These are phyloP conservation scores for Monosporascus sp. DNA, from an alignment of 2,329 filamentous ascomycete species.

Conservation along the genomic window DNA sequence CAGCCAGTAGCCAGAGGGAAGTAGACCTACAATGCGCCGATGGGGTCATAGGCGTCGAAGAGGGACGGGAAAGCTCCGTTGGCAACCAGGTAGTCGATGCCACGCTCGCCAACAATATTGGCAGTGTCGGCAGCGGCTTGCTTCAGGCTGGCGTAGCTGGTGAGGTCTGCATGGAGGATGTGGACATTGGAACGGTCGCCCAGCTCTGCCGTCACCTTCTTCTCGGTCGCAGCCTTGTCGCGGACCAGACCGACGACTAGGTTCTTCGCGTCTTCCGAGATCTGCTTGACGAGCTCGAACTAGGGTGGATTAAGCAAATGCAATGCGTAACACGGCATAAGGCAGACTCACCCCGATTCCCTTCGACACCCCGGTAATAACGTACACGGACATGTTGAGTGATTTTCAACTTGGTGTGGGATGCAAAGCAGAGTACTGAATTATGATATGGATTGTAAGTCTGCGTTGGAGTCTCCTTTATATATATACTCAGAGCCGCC, in stretches of 20 bases:
- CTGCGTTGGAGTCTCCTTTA: no score
- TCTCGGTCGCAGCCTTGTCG: conserved; percentile 35
- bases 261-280: conserved; percentile 37
- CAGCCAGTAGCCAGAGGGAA: background rate
- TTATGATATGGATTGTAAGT: no score
- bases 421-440: no score
- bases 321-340: conserved; percentile 1
- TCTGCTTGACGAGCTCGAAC: conserved; percentile 41
- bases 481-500: no score
- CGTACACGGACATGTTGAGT: conserved; percentile 6
- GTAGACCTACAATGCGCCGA: conserved; percentile 2
- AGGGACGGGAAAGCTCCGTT: conserved; percentile 36
- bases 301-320: conserved; percentile 16
- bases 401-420: background rate
- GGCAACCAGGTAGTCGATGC: conserved; percentile 45
- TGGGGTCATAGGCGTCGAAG: conserved; percentile 20
- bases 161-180: conserved; percentile 40
- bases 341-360: conserved; percentile 7
- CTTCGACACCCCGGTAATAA: conserved; percentile 9
- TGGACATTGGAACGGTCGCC: conserved; percentile 33
- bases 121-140: conserved; percentile 15
- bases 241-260: conserved; percentile 41
- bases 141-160: conserved; percentile 31
- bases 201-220: conserved; percentile 35
- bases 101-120: conserved; percentile 24